These are phyloP conservation scores for Phytophthora lateralis DNA, from an alignment of 352 stramenopile species.

Conservation along the genomic window DNA sequence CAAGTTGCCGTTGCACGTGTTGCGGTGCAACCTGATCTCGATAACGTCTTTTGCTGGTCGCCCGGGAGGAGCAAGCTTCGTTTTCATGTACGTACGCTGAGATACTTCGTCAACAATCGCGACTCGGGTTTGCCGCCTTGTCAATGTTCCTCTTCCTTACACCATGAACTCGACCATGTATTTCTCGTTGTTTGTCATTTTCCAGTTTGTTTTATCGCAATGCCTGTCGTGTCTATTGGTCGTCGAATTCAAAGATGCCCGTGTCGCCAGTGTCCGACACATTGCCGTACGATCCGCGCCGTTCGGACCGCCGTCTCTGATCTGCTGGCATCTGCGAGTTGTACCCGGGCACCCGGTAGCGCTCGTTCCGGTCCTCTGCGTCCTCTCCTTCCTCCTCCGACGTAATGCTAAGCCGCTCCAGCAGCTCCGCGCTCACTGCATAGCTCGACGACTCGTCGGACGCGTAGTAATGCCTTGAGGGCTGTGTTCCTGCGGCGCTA, in stretches of 20 bases:
- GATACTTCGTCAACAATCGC: not conserved
- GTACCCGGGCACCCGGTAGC: slow-evolving; percentile 33
- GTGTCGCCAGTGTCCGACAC: slow-evolving; percentile 54
- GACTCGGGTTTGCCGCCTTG: too few species aligned
- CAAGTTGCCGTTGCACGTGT: not conserved
- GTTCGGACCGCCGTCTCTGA: slow-evolving; percentile 40
- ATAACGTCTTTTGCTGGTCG: slow-evolving; percentile 23
- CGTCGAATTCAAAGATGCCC: slow-evolving; percentile 81
- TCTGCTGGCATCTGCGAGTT: slow-evolving; percentile 23
- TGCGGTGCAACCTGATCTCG: slow-evolving; percentile 3
- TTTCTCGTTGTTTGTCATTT: slow-evolving; percentile 9
- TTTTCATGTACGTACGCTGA: slow-evolving; percentile 4
- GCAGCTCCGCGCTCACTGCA: slow-evolving; percentile 39
- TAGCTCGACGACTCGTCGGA: slow-evolving; percentile 38
- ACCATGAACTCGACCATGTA: not conserved
- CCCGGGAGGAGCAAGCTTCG: not conserved
- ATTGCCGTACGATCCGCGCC: slow-evolving; percentile 58
- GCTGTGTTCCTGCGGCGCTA: slow-evolving; percentile 23
- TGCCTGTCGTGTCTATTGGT: slow-evolving; percentile 55
- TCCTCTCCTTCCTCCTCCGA: slow-evolving; percentile 39
- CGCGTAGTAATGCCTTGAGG: slow-evolving; percentile 36
- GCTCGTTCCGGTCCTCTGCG: slow-evolving; percentile 28
- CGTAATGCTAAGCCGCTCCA: slow-evolving; percentile 44
- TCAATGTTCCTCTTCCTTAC: too few species aligned
- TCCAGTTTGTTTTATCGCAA: slow-evolving; percentile 21